Percentiles rank a stretch among this genome's conserved stretches.
Conservation (phyloP, 164 flowering plant species). For the Magnolia officinalis region DNA sequence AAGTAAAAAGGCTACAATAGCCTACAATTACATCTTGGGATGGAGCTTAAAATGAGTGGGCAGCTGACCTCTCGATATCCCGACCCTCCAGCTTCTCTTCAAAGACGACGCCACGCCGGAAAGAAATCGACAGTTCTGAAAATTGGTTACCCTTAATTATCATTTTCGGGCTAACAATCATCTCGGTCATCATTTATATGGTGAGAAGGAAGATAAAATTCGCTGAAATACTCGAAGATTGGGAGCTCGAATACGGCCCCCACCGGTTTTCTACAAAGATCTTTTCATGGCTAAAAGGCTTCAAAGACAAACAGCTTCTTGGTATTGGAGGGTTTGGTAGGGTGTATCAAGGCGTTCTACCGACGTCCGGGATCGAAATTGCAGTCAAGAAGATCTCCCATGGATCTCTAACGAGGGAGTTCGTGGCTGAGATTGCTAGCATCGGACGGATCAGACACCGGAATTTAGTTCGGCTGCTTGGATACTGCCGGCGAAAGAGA, state of each 20-base stretch:
- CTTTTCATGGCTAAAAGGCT: conserved; percentile 21
- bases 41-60: too few species aligned
- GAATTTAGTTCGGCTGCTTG: conserved; percentile 19
- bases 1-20: too few species aligned
- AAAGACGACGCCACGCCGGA: conserved; percentile 2
- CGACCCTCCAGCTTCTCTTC: conserved; percentile 40
- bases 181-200: background rate
- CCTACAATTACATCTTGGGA: too few species aligned
- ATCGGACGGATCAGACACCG: conserved; percentile 21
- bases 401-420: too few species aligned
- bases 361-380: too few species aligned
- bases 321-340: too few species aligned
- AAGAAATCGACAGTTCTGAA: conserved; percentile 5
- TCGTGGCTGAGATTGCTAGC: conserved; percentile 24
- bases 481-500: conserved; percentile 18
- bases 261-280: conserved; percentile 20
- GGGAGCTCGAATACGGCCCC: conserved; percentile 17
- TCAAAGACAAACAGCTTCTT: too few species aligned
- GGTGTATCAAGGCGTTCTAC: too few species aligned
- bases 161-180: background rate
- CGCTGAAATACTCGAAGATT: conserved; percentile 17
- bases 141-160: conserved; percentile 7
- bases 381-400: too few species aligned
- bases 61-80: conserved; percentile 32
- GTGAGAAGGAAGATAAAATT: conserved; percentile 8